Conservation (phyloP, 139 green algal genomes). For the Chlamydomonas asymmetrica region DNA sequence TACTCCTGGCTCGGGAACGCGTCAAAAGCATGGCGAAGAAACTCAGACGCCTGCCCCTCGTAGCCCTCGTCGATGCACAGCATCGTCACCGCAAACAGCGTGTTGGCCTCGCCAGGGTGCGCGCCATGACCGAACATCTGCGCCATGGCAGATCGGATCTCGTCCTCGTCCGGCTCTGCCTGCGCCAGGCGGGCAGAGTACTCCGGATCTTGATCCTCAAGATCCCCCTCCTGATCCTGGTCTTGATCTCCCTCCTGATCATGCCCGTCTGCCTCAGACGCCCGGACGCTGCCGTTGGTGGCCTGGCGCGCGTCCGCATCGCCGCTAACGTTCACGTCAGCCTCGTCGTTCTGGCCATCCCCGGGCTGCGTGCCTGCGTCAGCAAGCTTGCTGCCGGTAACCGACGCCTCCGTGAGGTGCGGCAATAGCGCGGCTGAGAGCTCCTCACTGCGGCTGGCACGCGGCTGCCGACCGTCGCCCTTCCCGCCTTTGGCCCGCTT, state of each 20-base stretch:
- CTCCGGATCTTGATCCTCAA: not conserved
- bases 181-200: not conserved
- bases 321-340: too few relatives aligned
- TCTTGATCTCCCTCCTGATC: not conserved
- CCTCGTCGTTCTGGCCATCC: too few relatives aligned
- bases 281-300: too few relatives aligned
- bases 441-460: too few relatives aligned
- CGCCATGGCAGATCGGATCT: slow-evolving; percentile 43
- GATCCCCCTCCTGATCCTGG: not conserved
- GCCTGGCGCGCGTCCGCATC: too few relatives aligned
- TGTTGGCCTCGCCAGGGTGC: not conserved
- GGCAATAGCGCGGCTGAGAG: too few relatives aligned
- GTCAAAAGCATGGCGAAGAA: slow-evolving; percentile 40
- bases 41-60: slow-evolving; percentile 40
- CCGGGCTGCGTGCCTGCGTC: too few relatives aligned
- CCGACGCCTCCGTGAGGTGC: too few relatives aligned
- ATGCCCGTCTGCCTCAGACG: not conserved
- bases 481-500: not conserved
- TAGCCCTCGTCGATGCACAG: slow-evolving; percentile 57
- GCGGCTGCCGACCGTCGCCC: not conserved
- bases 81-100: slow-evolving; percentile 66
- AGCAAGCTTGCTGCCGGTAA: too few relatives aligned
- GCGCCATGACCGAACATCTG: slow-evolving; percentile 28
- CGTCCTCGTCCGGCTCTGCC: slow-evolving; percentile 32
- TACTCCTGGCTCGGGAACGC: slow-evolving; percentile 50